Base-by-base conservation (phyloP, 345 rosid species). In the Dimocarpus longan region DNA sequence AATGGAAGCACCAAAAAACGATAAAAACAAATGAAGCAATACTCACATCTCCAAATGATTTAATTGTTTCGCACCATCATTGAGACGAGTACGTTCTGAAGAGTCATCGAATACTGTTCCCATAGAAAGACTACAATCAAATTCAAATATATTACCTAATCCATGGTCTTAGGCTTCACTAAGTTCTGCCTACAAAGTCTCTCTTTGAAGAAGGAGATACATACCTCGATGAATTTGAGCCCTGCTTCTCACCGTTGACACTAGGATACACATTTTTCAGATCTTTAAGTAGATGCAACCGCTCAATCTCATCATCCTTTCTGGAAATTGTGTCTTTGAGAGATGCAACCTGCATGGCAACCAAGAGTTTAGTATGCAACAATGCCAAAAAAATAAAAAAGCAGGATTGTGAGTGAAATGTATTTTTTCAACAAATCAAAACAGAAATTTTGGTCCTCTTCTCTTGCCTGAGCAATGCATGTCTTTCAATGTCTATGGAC, bases 221-320 rank as follows among this genome's bases (percentile, higher is more conserved):
- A 52, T 79, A 71, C 48, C 84, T 80, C 2, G 3, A 74, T 21
- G 85, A 50, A 42, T 81, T 42, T 52, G 69, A 64, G 66, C 79
- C 75, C 15, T 12, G 75, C 78, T 73, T 78, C 78, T 83, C 90
- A 16, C 80, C 73, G 32, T 82, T 66, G 13, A 63, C 57, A 0
- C 37, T 50, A 9, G 90, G 84, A 67, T 73, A 60, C 11, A 68
- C 82, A 8, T 74, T 79, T 80, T 93, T 95, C 0, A 66, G 80
- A 80, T 89, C 93, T 71, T 92, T 92, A n/a, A 77, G 83, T 71
- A 84, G 66, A 28, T 90, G 93, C 82, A 96, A 80, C 65, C 92
- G 84, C 82, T 92, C 98, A 48, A 96, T 94, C 87, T 96, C 98
- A 15, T 91, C 97, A 48, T 96, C 98, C 78, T 92, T 91, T 77